Evolutionary conservation across 768 basidiomycete species (phyloP).

Genomic region (Russula emetica): DNA sequence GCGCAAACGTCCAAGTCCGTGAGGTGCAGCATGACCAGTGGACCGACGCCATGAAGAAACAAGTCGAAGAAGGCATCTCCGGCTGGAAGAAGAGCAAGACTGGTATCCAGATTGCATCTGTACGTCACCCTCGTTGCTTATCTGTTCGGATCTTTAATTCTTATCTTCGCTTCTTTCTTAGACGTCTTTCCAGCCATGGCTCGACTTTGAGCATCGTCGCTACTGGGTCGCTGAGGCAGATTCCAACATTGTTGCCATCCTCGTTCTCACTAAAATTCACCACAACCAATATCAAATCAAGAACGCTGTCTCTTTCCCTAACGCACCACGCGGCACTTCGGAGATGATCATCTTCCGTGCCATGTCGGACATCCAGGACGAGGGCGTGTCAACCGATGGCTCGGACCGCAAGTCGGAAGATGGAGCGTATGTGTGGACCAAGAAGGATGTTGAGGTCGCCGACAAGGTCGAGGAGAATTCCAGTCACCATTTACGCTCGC

Average conservation of each 20-base stretch:
- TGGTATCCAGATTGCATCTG: conserved; percentile 50
- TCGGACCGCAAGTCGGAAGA: conserved; percentile 7
- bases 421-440: conserved; percentile 6
- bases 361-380: conserved; percentile 41
- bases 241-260: conserved; percentile 42
- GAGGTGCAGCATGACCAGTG: conserved; percentile 42
- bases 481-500: conserved; percentile 1
- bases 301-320: conserved; percentile 51
- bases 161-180: conserved; percentile 22
- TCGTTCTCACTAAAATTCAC: conserved; percentile 48
- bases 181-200: conserved; percentile 50
- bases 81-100: conserved; percentile 52
- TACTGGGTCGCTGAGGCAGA: conserved; percentile 52
- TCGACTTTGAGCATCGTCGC: conserved; percentile 50
- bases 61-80: conserved; percentile 49
- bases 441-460: conserved; percentile 9
- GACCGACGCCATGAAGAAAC: conserved; percentile 42
- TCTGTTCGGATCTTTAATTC: not conserved
- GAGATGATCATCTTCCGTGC: conserved; percentile 49
- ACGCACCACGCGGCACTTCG: conserved; percentile 51
- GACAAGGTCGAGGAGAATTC: conserved; percentile 12
- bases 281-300: conserved; percentile 50
- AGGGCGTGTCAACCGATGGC: conserved; percentile 26
- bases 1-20: conserved; percentile 47
- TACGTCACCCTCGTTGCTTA: not conserved